Percentiles rank a stretch among this genome's conserved stretches.
Conservation (phyloP, 2,329 filamentous ascomycete genomes). For the Aspergillus felis region DNA sequence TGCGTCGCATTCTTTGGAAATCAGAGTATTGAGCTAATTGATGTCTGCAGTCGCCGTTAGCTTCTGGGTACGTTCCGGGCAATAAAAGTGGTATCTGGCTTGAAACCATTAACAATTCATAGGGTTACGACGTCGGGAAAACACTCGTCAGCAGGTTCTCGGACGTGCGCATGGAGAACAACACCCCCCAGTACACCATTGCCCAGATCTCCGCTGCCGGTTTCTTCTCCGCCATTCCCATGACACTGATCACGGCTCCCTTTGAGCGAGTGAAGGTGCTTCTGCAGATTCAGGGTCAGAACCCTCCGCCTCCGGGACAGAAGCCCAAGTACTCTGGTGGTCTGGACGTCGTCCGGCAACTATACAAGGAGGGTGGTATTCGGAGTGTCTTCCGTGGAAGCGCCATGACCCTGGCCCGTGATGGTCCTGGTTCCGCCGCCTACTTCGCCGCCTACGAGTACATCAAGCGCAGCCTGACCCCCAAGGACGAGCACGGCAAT, state of each 20-base stretch:
- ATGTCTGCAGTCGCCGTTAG: slow-evolving; percentile 57
- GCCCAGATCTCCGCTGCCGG: slow-evolving; percentile 86
- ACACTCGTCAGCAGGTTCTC: slow-evolving; percentile 70
- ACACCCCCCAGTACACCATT: slow-evolving; percentile 65
- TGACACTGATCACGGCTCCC: slow-evolving; percentile 97
- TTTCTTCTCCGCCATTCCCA: slow-evolving; percentile 96
- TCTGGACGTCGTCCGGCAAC: slow-evolving; percentile 83
- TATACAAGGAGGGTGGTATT: slow-evolving; percentile 87
- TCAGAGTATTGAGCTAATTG: background rate
- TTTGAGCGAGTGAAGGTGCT: slow-evolving; percentile 99
- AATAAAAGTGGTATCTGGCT: background rate
- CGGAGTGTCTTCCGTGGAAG: slow-evolving; percentile 89
- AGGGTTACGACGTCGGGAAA: slow-evolving; percentile 96
- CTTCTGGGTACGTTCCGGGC: slow-evolving; percentile 54
- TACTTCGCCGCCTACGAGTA: slow-evolving; percentile 98
- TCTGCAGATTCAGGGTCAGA: slow-evolving; percentile 94
- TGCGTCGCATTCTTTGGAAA: background rate
- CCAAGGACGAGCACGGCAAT: slow-evolving; percentile 71
- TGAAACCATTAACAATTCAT: slow-evolving; percentile 45
- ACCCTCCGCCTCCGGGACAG: slow-evolving; percentile 76
- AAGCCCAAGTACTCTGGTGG: slow-evolving; percentile 89
- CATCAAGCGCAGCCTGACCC: slow-evolving; percentile 83
- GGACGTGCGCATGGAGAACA: slow-evolving; percentile 59
- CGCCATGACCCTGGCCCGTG: slow-evolving; percentile 85
- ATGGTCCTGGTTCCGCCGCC: slow-evolving; percentile 86